These are phyloP conservation scores for Cicer chorassanicum DNA, from an alignment of 306 rosid genomes.

Conservation along the genomic window DNA sequence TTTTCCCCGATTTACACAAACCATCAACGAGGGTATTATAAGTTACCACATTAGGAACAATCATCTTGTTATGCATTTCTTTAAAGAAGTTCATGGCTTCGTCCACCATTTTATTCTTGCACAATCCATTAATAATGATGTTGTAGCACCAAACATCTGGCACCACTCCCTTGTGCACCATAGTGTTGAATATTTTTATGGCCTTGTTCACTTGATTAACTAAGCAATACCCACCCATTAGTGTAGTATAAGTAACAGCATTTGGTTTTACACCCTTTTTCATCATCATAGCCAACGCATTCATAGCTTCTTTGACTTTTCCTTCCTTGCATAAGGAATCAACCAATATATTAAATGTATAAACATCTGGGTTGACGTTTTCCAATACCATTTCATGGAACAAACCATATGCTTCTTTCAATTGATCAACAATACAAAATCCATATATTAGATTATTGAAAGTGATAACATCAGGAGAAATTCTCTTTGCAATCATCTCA, in stretches of 20 bases:
- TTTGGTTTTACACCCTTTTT: background rate
- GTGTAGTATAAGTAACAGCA: background rate
- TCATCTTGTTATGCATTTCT: background rate
- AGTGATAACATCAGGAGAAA: background rate
- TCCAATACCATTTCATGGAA: background rate
- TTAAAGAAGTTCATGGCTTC: background rate
- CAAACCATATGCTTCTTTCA: slow-evolving; percentile 3
- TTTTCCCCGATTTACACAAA: background rate
- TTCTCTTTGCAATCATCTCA: background rate
- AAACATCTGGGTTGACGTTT: background rate
- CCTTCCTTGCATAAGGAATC: background rate
- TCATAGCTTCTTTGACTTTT: background rate
- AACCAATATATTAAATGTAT: background rate
- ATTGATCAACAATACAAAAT: background rate
- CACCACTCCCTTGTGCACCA: background rate
- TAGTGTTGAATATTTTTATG: background rate
- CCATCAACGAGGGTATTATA: background rate
- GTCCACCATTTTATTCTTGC: background rate
- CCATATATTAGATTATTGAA: background rate
- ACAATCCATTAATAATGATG: background rate
- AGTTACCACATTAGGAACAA: background rate
- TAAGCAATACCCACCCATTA: background rate
- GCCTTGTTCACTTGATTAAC: slow-evolving; percentile 1
- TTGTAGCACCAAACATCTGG: background rate
- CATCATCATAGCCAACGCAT: background rate